Conservation (phyloP, 192 early-diverging fungal genomes). For the Borealophlyctis nickersoniae region DNA sequence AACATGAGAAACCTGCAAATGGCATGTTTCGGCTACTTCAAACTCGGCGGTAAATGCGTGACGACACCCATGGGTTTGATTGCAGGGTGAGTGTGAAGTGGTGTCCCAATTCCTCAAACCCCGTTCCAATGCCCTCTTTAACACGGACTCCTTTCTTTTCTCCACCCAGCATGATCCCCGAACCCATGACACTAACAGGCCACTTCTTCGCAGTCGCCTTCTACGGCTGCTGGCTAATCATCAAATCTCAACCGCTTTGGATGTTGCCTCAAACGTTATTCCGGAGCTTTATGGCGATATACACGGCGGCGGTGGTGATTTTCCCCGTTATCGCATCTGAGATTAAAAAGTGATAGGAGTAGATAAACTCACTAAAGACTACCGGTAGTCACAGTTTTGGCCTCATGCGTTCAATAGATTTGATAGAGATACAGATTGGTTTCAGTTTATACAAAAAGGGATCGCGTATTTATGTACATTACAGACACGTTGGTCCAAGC, state of each 20-base stretch:
- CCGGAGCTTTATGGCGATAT: conserved; percentile 31
- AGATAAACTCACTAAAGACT: too few species aligned
- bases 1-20: conserved; percentile 72
- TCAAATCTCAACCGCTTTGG: conserved; percentile 1
- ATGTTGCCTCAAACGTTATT: conserved; percentile 27
- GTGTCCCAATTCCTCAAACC: not conserved
- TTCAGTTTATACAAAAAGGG: too few species aligned
- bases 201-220: conserved; percentile 93
- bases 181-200: conserved; percentile 71
- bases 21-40: conserved; percentile 86
- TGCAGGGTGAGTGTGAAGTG: conserved; percentile 54
- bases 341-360: conserved; percentile 19
- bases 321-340: conserved; percentile 36
- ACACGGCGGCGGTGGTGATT: conserved; percentile 37
- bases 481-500: too few species aligned
- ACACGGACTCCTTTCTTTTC: not conserved
- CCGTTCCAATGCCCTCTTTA: not conserved
- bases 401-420: too few species aligned
- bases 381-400: too few species aligned
- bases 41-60: conserved; percentile 75
- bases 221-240: conserved; percentile 36
- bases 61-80: conserved; percentile 81
- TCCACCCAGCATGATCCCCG: conserved; percentile 51
- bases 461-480: too few species aligned
- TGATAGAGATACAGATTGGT: too few species aligned